Percentiles rank a stretch among this genome's conserved stretches.
phyloP scores from a whole-genome alignment of 345 rosid species.

The Eucalyptus regnans region DNA sequence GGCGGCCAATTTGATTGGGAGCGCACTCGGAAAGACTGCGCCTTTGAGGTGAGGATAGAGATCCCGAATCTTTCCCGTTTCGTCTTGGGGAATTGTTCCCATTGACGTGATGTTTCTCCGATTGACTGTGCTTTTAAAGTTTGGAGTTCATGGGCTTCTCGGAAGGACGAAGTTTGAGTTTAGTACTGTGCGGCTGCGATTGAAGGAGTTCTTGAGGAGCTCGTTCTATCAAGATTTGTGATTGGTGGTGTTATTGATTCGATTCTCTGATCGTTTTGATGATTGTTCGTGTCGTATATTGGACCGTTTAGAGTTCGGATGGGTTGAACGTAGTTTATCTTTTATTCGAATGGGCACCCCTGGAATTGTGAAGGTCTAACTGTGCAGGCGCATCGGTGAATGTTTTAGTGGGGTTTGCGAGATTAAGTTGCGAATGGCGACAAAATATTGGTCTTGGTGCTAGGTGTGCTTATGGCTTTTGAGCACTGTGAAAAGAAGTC shows the following conservation, averaged over 20 bases:
- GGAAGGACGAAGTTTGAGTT: not conserved
- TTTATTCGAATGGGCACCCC: not conserved
- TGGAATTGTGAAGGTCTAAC: not conserved
- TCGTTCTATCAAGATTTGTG: not conserved
- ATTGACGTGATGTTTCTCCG: not conserved
- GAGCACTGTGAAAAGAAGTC: not conserved
- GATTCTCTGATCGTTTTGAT: not conserved
- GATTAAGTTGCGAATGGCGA: not conserved
- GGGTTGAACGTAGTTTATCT: not conserved
- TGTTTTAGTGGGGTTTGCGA: not conserved
- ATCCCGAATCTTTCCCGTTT: not conserved
- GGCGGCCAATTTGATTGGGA: not conserved
- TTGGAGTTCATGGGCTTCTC: not conserved
- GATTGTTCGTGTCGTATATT: not conserved
- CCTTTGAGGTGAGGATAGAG: not conserved
- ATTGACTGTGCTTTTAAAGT: not conserved
- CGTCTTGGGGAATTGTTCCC: not conserved
- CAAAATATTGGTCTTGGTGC: not conserved
- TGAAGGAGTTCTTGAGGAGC: not conserved
- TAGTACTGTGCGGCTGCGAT: not conserved
- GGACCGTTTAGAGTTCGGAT: not conserved
- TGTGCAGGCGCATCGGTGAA: not conserved
- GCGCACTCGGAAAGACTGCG: not conserved
- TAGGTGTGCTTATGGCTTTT: not conserved
- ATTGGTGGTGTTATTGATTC: not conserved